A percentile compares a stretch with the other conserved stretches of the same genome.
Conservation (phyloP, 257 asterid genomes). For the Solanum raphanifolium region DNA sequence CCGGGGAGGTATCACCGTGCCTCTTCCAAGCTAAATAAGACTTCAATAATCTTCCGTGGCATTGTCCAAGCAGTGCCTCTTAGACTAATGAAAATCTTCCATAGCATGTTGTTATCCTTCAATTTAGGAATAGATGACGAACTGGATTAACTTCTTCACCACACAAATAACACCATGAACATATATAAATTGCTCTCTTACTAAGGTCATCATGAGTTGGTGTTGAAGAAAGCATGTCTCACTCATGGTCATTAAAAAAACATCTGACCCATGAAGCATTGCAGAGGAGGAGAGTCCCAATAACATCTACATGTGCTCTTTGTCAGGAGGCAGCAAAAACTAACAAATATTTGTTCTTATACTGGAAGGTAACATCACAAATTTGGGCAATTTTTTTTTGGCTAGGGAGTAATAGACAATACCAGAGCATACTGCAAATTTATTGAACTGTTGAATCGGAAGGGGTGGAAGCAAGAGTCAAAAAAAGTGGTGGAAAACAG, state of each 20-base stretch:
- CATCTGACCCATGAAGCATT: neutral
- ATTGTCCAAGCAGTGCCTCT: neutral
- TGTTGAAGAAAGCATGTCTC: neutral
- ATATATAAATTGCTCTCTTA: neutral
- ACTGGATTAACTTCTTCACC: neutral
- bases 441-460: neutral
- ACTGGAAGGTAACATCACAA: neutral
- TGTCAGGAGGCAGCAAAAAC: neutral
- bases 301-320: neutral
- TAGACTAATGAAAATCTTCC: neutral
- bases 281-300: neutral
- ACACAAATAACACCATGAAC: neutral
- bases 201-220: neutral
- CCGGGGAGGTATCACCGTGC: neutral
- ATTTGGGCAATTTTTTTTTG: neutral
- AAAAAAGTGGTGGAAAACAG: neutral
- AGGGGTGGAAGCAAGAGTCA: neutral
- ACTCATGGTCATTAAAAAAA: neutral
- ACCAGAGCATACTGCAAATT: neutral
- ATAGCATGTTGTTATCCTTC: neutral
- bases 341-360: neutral
- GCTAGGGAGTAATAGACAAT: neutral
- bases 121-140: neutral
- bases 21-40: neutral
- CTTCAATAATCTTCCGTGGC: neutral